phyloP scores from a whole-genome alignment of 805 yeast genomes.

The Diddensiella santjacobensis region DNA sequence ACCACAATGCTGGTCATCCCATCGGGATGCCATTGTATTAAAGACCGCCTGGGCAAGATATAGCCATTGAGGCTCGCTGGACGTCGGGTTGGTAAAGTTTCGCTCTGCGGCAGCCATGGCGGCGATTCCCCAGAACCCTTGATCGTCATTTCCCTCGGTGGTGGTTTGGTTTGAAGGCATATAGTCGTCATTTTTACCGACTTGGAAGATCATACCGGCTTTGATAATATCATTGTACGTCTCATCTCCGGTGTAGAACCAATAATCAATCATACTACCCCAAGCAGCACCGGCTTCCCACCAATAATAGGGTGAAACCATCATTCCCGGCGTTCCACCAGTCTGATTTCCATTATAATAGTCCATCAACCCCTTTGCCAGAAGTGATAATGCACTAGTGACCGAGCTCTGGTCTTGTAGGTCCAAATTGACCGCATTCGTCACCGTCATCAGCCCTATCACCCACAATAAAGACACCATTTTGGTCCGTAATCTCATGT shows the following conservation, averaged over 20 bases:
- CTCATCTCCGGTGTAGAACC: constrained; percentile 64
- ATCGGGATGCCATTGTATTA: constrained; percentile 83
- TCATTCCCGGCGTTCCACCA: constrained; percentile 86
- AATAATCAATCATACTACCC: constrained; percentile 80
- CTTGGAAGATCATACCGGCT: constrained; percentile 66
- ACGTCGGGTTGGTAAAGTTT: constrained; percentile 70
- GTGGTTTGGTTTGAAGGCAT: constrained; percentile 85
- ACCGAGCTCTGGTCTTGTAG: constrained; percentile 41
- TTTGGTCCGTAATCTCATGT: no score
- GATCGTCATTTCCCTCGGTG: constrained; percentile 97
- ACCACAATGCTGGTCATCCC: constrained; percentile 71
- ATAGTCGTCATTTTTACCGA: constrained; percentile 69
- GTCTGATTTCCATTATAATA: constrained; percentile 59
- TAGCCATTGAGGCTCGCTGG: constrained; percentile 69
- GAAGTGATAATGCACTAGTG: constrained; percentile 46
- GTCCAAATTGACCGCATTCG: constrained; percentile 28
- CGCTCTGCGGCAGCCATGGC: constrained; percentile 90
- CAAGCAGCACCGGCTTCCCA: constrained; percentile 98
- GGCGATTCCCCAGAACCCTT: constrained; percentile 94
- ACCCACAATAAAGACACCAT: not conserved
- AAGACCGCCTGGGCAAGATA: constrained; percentile 83
- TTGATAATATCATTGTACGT: constrained; percentile 58
- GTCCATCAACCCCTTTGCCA: constrained; percentile 61
- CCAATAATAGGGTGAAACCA: constrained; percentile 91
- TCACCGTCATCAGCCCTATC: not conserved